These are phyloP conservation scores for Pterula multifida DNA, from an alignment of 1,284 basidiomycete genomes.

Conservation along the genomic window DNA sequence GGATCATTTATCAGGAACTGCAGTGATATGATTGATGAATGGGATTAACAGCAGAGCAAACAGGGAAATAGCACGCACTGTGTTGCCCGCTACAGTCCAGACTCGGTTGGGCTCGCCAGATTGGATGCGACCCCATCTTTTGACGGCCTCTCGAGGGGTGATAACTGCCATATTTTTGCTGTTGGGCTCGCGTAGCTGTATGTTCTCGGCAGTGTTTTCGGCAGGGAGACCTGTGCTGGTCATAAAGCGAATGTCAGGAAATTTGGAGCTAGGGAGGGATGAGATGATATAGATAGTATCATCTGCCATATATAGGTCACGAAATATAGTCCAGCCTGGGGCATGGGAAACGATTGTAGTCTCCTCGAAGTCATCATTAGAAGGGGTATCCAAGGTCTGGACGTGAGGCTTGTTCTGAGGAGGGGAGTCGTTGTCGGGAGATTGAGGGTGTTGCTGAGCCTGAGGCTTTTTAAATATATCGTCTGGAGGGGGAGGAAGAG, in stretches of 20 bases:
- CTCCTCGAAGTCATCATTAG: conserved; percentile 24
- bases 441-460: not conserved
- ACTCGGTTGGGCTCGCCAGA: conserved; percentile 34
- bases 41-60: not conserved
- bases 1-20: conserved; percentile 59
- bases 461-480: not conserved
- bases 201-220: conserved; percentile 49
- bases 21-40: conserved; percentile 1
- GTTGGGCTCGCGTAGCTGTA: conserved; percentile 53
- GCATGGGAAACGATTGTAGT: conserved; percentile 50
- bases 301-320: conserved; percentile 68
- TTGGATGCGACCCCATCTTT: conserved; percentile 40
- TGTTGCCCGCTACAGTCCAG: conserved; percentile 58
- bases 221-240: conserved; percentile 58
- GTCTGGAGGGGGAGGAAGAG: not conserved
- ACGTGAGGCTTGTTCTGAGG: not conserved
- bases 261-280: conserved; percentile 27
- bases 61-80: conserved; percentile 26
- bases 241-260: conserved; percentile 55
- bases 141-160: conserved; percentile 43
- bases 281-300: conserved; percentile 60
- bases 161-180: conserved; percentile 48
- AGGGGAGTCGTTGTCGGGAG: too few relatives aligned
- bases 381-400: not conserved
- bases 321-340: conserved; percentile 74